phyloP scores from a whole-genome alignment of 2,329 filamentous ascomycete genomes.

The Alternaria panax region DNA sequence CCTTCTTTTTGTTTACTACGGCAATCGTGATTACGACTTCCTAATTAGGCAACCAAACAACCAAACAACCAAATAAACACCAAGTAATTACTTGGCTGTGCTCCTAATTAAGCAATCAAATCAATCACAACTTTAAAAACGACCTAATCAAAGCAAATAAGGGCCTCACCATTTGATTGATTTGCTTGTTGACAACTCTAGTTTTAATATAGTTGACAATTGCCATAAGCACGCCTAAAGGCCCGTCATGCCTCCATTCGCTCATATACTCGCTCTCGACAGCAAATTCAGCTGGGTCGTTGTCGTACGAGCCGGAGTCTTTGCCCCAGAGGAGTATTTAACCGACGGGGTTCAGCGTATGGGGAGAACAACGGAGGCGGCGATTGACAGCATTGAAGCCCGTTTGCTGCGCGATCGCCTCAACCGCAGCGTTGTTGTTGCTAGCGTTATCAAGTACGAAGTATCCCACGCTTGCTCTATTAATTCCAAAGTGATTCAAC shows the following conservation, averaged over 20 bases:
- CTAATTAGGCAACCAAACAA: too few species aligned
- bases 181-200: too few species aligned
- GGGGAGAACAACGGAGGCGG: slow-evolving; percentile 2
- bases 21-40: too few species aligned
- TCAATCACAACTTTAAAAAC: too few species aligned
- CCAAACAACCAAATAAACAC: too few species aligned
- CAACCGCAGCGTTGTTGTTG: neutral
- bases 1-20: too few species aligned
- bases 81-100: too few species aligned
- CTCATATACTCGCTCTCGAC: neutral
- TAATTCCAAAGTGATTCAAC: neutral
- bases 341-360: slow-evolving; percentile 8
- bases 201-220: neutral
- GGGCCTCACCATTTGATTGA: too few species aligned
- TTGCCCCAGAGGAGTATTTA: neutral
- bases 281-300: neutral
- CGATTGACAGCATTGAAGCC: neutral
- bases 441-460: neutral
- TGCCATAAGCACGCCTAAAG: neutral
- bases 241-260: neutral
- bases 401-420: neutral
- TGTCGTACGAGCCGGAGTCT: neutral
- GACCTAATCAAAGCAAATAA: too few species aligned
- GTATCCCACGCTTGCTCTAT: neutral
- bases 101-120: too few species aligned